Conservation (phyloP, 805 yeast genomes). For the Ogataea sp. region DNA sequence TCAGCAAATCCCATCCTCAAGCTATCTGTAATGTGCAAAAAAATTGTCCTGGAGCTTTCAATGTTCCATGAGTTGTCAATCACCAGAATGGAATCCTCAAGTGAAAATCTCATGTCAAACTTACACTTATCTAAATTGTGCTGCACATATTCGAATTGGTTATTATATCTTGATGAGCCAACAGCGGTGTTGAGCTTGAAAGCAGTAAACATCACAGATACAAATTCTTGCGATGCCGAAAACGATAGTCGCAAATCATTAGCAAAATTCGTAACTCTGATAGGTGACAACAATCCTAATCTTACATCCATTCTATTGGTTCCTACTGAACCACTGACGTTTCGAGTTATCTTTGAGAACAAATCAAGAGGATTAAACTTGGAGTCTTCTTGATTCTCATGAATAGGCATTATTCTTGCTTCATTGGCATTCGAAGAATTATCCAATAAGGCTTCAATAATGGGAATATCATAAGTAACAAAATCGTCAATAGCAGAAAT, state of each 20-base stretch:
- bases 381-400: no score
- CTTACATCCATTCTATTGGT: conserved; percentile 6
- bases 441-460: conserved; percentile 7
- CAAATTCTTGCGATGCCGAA: conserved; percentile 22
- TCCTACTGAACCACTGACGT: conserved; percentile 3
- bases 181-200: neutral
- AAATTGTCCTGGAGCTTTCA: conserved; percentile 3
- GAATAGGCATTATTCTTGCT: no score
- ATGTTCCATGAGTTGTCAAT: conserved; percentile 1
- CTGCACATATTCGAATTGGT: conserved; percentile 2
- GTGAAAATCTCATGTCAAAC: neutral
- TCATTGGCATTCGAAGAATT: neutral
- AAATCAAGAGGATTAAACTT: neutral
- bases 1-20: neutral
- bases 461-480: conserved; percentile 14
- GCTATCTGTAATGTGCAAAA: conserved; percentile 3
- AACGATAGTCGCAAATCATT: conserved; percentile 20
- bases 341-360: conserved; percentile 1
- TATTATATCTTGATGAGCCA: neutral
- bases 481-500: conserved; percentile 13
- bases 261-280: conserved; percentile 22
- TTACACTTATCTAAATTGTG: conserved; percentile 3
- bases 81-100: conserved; percentile 1
- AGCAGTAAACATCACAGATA: neutral
- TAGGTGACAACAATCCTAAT: conserved; percentile 9